A percentile compares a stretch with the other conserved stretches of the same genome.
Conservation (phyloP, 2,329 filamentous ascomycete species). For the Diaporthe citrichinensis region DNA sequence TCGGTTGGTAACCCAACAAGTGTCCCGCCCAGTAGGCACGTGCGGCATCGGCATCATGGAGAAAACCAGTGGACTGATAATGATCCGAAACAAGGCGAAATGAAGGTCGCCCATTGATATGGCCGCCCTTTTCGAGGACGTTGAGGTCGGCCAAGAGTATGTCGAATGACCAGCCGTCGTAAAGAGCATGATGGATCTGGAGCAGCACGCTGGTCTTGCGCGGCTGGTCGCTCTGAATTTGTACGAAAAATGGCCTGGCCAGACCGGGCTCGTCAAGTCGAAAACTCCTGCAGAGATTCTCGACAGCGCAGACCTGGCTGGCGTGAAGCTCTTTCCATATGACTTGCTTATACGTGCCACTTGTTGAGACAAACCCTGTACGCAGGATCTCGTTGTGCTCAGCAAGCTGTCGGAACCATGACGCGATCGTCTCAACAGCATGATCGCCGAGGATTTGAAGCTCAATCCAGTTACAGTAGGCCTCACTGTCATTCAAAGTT, state of each 20-base stretch:
- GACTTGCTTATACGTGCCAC: constrained; percentile 71
- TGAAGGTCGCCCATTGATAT: constrained; percentile 61
- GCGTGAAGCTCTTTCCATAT: constrained; percentile 69
- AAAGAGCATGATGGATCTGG: constrained; percentile 85
- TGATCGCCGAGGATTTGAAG: constrained; percentile 59
- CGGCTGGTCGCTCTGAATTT: constrained; percentile 56
- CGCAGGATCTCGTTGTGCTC: constrained; percentile 76
- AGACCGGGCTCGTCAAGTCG: constrained; percentile 56
- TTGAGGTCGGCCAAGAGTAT: constrained; percentile 78
- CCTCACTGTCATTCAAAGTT: constrained; percentile 68
- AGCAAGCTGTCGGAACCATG: constrained; percentile 65
- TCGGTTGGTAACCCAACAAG: constrained; percentile 69
- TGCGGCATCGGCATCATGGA: constrained; percentile 55
- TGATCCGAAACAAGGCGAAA: constrained; percentile 73
- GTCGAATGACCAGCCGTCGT: constrained; percentile 95
- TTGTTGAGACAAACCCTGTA: constrained; percentile 77
- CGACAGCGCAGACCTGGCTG: constrained; percentile 58
- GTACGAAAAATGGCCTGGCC: constrained; percentile 73
- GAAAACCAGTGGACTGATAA: constrained; percentile 52
- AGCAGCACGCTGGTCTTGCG: constrained; percentile 54
- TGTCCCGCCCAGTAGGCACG: constrained; percentile 79
- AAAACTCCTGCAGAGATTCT: constrained; percentile 56
- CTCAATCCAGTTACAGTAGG: constrained; percentile 86
- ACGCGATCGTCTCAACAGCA: constrained; percentile 56
- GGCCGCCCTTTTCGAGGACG: constrained; percentile 56